Evolutionary conservation across 2,329 filamentous ascomycete species (phyloP), one percentile per base, ranked within the genome.

Genomic region (Diaporthe sp.): DNA sequence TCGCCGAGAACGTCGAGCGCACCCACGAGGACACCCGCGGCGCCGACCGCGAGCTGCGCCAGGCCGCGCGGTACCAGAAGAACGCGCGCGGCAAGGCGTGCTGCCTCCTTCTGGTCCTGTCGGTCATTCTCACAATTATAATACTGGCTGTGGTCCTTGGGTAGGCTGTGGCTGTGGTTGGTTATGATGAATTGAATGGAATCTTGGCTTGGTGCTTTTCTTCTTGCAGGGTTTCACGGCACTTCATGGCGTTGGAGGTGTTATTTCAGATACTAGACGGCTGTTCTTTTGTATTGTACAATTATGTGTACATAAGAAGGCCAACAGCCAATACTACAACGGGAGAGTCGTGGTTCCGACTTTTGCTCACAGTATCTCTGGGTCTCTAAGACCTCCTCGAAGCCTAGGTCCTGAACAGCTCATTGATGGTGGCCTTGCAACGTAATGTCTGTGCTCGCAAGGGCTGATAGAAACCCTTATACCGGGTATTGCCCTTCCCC

Each of bases 81-180:
- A 96, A 95, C 77, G 97, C 97, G 39, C 91, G 97, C 78, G 97
- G 95, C 85, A 98, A 98, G 89, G 94, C 95, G 55, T 99, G 96
- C 84, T 98, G 96, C 83, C 86, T 99, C 82, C 85, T 99, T 81
- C 85, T 99, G 70, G 96, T 99, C 76, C 84, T 99, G 81, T 93
- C 94, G 1, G 91, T 99, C 65, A 97, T 99, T 76, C 84, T 98
- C 81, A 94, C 95, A 4, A 95, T 99, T 79, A 93, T 99, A 60
- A 89, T 99, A 76, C 86, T 99, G 79, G 97, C 97, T 20, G 94
- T 96, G 71, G 92, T 95, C 71, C 83, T 98, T 80, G 94, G 94
- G 75, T 97, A 58, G 72, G 39, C 4, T 31, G 55, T 34, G 5
- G 42, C 9, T 31, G 65, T 17, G 6, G n/a, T 71, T 60, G 75